These are phyloP conservation scores for Pseudisothecium myosuroides DNA, from an alignment of 225 moss, liverwort and hornwort genomes.

Conservation along the genomic window DNA sequence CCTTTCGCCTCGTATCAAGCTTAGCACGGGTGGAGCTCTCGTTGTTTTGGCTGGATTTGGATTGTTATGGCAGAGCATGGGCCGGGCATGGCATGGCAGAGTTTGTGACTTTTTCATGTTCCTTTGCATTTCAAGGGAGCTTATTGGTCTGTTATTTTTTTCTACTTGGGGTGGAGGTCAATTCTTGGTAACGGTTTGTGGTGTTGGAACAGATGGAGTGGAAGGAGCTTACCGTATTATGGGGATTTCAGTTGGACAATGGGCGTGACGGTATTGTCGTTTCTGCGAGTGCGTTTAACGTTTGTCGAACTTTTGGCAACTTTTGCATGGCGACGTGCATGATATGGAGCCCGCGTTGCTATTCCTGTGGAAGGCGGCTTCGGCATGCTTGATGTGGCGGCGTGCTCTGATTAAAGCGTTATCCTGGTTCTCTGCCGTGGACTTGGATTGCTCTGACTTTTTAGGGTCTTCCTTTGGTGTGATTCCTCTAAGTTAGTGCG, in stretches of 20 bases:
- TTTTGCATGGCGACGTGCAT: not conserved
- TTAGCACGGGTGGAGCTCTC: not conserved
- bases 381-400: not conserved
- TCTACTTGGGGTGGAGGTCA: not conserved
- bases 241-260: not conserved
- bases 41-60: not conserved
- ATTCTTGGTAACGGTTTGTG: not conserved
- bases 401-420: not conserved
- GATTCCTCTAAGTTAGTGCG: not conserved
- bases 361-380: not conserved
- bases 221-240: not conserved
- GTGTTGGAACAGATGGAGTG: not conserved
- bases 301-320: not conserved
- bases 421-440: not conserved
- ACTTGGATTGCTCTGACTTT: not conserved
- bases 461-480: not conserved
- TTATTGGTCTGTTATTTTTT: not conserved
- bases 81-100: not conserved
- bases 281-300: not conserved
- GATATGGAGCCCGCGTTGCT: not conserved
- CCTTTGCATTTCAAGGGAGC: not conserved
- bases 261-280: not conserved
- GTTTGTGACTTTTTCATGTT: not conserved
- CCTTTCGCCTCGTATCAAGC: not conserved
- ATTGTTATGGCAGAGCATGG: not conserved